Percentiles rank a stretch among this genome's conserved stretches.
phyloP scores from a whole-genome alignment of 306 rosid species.

The Erythrophleum fordii region DNA sequence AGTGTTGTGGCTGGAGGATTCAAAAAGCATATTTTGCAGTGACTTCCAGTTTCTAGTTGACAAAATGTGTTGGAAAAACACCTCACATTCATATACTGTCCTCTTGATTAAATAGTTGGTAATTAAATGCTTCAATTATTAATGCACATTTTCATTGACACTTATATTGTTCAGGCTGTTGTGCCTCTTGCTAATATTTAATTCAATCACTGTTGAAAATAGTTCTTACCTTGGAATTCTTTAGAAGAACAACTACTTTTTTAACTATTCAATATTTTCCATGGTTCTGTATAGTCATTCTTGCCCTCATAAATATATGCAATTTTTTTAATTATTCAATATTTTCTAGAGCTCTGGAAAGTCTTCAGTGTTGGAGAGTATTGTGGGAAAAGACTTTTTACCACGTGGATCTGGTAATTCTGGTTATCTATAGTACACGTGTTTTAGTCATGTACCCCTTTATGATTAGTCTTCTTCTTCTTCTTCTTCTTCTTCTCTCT shows the following conservation, averaged over 20 bases:
- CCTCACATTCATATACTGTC: background rate
- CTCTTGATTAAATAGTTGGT: background rate
- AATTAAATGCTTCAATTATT: background rate
- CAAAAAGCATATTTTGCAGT: background rate
- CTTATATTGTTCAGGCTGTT: background rate
- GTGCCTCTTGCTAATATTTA: background rate
- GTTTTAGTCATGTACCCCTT: background rate
- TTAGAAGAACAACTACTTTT: background rate
- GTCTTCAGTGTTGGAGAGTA: slow-evolving; percentile 95
- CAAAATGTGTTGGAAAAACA: background rate
- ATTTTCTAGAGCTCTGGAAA: slow-evolving; percentile 88
- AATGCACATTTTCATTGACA: background rate
- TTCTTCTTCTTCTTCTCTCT: background rate
- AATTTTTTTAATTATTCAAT: slow-evolving; percentile 15
- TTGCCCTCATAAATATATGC: background rate
- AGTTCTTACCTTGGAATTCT: background rate
- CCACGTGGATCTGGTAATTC: slow-evolving; percentile 98
- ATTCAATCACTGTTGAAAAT: background rate
- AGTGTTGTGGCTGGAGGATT: background rate
- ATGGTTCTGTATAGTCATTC: background rate
- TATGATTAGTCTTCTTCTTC: slow-evolving; percentile 6
- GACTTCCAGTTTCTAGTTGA: background rate
- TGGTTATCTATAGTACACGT: background rate
- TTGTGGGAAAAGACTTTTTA: slow-evolving; percentile 96
- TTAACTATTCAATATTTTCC: background rate